Evolutionary conservation across 2,329 filamentous ascomycete species (phyloP), one percentile per base, ranked within the genome.

Genomic region (Colletotrichum chlorophyti): DNA sequence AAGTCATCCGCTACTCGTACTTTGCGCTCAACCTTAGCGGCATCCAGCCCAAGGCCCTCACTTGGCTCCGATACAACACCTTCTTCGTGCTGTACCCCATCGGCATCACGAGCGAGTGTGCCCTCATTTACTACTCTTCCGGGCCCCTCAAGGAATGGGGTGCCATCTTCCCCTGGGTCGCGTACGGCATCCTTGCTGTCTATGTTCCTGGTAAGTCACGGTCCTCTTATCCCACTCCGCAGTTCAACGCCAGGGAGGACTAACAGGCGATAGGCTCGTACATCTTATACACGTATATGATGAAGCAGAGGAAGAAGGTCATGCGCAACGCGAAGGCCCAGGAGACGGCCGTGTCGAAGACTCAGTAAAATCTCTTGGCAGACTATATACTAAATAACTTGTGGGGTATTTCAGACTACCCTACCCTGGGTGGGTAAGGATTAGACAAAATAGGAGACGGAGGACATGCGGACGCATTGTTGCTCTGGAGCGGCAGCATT

Each of bases 41-140:
- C 24, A 70, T 76, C 59, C 84, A 90, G 26, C 91, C 93, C 0
- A 71, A 68, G 1, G 78, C 82, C 59, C 82, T 97, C 70, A 86
- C 86, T 32, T 96, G 92, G 90, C 78, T 96, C 74, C 83, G 93
- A 66, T 93, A 97, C 76, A 97, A 96, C 74, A 93, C 91, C 7
- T 99, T 99, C 76, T 92, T 91, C 68, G 78, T 97, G 32, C 84
- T 99, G 19, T 99, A 99, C 76, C 95, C 95, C 1, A 72, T 98
- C 59, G 95, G 95, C 37, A 97, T 98, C 69, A 81, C 84, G 35
- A 95, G 91, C 76, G 95, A 99, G 82, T 91, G 90, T 68, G 86
- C 83, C 74, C 82, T 97, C 68, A 87, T 98, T 49, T 91, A 87
- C 70, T 79, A 82, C 54, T 87, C 91, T 1, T 83, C 89, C 45